Percentiles rank a stretch among this genome's conserved stretches.
These are phyloP conservation scores for Cercospora brassicicola DNA, from an alignment of 2,329 filamentous ascomycete genomes.

Conservation along the genomic window DNA sequence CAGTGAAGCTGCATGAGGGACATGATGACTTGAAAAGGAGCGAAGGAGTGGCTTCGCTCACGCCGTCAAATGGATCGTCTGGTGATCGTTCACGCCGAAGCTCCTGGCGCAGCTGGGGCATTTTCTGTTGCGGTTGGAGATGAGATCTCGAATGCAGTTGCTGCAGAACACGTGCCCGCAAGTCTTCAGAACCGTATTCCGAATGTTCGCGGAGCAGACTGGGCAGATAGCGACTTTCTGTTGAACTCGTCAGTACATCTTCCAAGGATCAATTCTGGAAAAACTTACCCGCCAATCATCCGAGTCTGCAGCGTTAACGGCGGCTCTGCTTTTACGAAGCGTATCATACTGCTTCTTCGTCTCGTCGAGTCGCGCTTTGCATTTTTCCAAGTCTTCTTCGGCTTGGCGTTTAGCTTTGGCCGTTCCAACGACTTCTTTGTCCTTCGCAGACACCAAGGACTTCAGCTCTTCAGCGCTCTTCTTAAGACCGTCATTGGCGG, in stretches of 20 bases:
- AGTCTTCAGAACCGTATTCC: constrained; percentile 88
- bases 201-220: constrained; percentile 89
- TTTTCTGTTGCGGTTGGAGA: constrained; percentile 87
- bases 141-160: constrained; percentile 82
- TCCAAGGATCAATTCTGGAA: constrained; percentile 48
- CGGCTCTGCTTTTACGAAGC: constrained; percentile 76
- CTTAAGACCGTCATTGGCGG: constrained; percentile 69
- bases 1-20: neutral
- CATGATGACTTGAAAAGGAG: neutral
- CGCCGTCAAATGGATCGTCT: constrained; percentile 53
- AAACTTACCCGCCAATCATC: constrained; percentile 72
- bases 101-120: constrained; percentile 91
- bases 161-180: constrained; percentile 96
- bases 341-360: constrained; percentile 78
- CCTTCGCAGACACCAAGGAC: constrained; percentile 71
- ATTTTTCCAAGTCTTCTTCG: constrained; percentile 73
- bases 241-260: neutral
- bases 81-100: constrained; percentile 88
- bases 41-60: neutral
- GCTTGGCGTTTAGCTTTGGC: constrained; percentile 60
- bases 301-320: constrained; percentile 69
- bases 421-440: constrained; percentile 66
- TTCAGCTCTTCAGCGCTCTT: constrained; percentile 76
- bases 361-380: constrained; percentile 74
- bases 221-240: constrained; percentile 78